phyloP scores from a whole-genome alignment of 306 rosid genomes.

The Morella rubra region DNA sequence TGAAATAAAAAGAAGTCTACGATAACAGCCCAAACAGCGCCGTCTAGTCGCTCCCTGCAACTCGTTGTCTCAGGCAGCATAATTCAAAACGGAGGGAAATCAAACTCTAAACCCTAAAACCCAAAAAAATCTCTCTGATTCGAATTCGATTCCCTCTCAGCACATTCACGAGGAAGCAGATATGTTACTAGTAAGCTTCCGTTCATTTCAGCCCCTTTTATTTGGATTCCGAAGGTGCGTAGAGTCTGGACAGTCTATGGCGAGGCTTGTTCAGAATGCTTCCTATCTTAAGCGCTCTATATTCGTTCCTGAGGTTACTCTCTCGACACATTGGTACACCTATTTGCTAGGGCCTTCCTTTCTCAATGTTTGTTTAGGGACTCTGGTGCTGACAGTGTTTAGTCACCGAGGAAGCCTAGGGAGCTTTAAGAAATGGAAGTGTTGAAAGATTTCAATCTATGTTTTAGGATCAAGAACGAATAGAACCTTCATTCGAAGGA shows the following conservation, averaged over 20 bases:
- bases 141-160: not conserved
- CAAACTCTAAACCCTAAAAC: slow-evolving; percentile 47
- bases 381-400: slow-evolving; percentile 7
- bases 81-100: slow-evolving; percentile 56
- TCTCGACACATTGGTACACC: slow-evolving; percentile 2
- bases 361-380: not conserved
- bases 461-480: not conserved
- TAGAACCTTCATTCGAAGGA: too few species aligned
- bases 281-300: slow-evolving; percentile 48
- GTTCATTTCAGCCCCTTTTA: not conserved
- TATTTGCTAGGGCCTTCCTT: not conserved
- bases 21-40: slow-evolving; percentile 14
- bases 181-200: not conserved
- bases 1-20: too few species aligned
- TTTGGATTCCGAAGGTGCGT: slow-evolving; percentile 6
- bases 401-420: not conserved
- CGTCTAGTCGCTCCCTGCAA: not conserved
- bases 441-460: not conserved
- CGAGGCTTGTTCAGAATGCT: slow-evolving; percentile 63
- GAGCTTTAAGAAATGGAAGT: not conserved
- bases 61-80: not conserved
- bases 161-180: not conserved
- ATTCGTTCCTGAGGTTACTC: slow-evolving; percentile 43
- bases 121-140: not conserved
- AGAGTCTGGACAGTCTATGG: slow-evolving; percentile 44